phyloP scores from a whole-genome alignment of 2,329 filamentous ascomycete genomes.

The Didymella segeticola region DNA sequence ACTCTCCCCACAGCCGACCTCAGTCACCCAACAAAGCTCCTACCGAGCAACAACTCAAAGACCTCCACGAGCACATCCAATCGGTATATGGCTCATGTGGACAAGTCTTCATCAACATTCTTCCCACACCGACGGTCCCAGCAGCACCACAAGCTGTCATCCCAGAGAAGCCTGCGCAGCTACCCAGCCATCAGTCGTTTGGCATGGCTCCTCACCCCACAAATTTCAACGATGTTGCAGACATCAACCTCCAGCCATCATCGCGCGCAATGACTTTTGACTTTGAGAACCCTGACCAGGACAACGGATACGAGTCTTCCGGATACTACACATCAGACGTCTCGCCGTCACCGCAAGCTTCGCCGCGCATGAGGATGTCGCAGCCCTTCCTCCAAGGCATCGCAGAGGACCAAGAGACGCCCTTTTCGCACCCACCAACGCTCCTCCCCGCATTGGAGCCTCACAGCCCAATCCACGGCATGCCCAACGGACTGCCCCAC shows the following conservation, averaged over 20 bases:
- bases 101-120: constrained; percentile 54
- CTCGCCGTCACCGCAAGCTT: constrained; percentile 52
- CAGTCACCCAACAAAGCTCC: constrained; percentile 43
- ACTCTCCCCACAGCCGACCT: constrained; percentile 45
- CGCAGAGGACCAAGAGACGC: constrained; percentile 41
- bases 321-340: constrained; percentile 60
- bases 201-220: constrained; percentile 64
- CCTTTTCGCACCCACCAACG: constrained; percentile 40
- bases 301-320: constrained; percentile 57
- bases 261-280: constrained; percentile 49
- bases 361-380: constrained; percentile 44
- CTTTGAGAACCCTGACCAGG: constrained; percentile 49
- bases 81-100: constrained; percentile 52
- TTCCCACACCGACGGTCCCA: constrained; percentile 59
- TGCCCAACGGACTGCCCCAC: constrained; percentile 22
- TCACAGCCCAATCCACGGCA: constrained; percentile 29
- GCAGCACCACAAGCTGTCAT: constrained; percentile 58
- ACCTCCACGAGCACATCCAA: constrained; percentile 53
- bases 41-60: constrained; percentile 51
- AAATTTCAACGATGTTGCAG: constrained; percentile 63
- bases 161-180: constrained; percentile 51
- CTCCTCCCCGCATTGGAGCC: constrained; percentile 36
- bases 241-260: constrained; percentile 53
- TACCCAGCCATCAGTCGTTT: constrained; percentile 54
- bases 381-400: constrained; percentile 46